These are phyloP conservation scores for Rhododendron mucronatum DNA, from an alignment of 148 eudicot species.

Conservation along the genomic window DNA sequence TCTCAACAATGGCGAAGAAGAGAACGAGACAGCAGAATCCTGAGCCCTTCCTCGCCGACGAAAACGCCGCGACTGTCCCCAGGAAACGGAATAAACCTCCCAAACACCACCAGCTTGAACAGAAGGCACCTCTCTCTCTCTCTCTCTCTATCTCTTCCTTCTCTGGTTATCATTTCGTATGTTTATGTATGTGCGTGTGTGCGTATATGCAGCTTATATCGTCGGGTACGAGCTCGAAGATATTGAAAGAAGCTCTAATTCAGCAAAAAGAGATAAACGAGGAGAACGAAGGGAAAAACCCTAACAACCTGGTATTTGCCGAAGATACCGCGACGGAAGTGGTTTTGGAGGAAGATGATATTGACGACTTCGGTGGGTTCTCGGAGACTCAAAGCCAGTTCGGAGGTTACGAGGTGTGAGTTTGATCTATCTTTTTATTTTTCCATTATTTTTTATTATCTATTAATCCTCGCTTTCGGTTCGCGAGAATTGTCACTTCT, in stretches of 20 bases:
- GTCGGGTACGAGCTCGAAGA: slow-evolving; percentile 58
- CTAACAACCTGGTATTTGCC: slow-evolving; percentile 18
- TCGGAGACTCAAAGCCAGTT: slow-evolving; percentile 47
- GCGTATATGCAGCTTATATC: slow-evolving; percentile 49
- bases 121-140: slow-evolving; percentile 27
- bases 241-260: slow-evolving; percentile 60
- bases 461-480: neutral
- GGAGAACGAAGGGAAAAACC: slow-evolving; percentile 42
- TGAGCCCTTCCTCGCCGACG: slow-evolving; percentile 43
- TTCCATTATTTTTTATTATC: neutral
- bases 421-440: too few relatives aligned
- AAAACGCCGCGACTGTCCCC: slow-evolving; percentile 22
- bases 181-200: neutral
- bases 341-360: slow-evolving; percentile 37
- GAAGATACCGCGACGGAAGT: slow-evolving; percentile 4
- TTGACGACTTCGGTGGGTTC: slow-evolving; percentile 60
- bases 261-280: slow-evolving; percentile 83
- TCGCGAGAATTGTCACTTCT: neutral
- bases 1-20: slow-evolving; percentile 45
- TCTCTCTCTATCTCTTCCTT: neutral
- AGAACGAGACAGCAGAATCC: slow-evolving; percentile 53
- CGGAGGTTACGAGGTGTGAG: slow-evolving; percentile 51
- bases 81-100: slow-evolving; percentile 45
- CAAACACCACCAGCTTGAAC: slow-evolving; percentile 56
- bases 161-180: neutral